Percentiles rank a stretch among this genome's conserved stretches.
Evolutionary conservation across 768 basidiomycete species (phyloP).

Genomic region (Russula sp.): DNA sequence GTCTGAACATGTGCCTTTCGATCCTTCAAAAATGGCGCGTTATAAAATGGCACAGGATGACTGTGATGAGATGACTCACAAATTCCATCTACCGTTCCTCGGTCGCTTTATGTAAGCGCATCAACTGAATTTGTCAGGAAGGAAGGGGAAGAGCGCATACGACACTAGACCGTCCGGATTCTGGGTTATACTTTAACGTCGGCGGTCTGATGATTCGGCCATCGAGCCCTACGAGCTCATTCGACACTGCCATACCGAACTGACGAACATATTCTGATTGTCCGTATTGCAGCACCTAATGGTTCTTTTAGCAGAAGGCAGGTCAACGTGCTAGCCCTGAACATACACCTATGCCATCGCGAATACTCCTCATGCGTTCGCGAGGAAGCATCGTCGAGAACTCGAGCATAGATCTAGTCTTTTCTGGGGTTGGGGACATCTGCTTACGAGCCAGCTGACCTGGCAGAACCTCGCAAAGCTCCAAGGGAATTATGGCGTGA

Average conservation of each 20-base stretch:
- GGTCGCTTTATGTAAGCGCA: constrained; percentile 38
- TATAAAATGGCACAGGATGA: background rate
- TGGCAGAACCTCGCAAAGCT: constrained; percentile 50
- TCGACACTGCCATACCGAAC: constrained; percentile 62
- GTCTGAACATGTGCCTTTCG: constrained; percentile 59
- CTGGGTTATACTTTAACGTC: constrained; percentile 53
- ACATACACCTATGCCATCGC: constrained; percentile 42
- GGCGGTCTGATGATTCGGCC: constrained; percentile 61
- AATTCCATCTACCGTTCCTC: constrained; percentile 68
- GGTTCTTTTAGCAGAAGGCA: background rate
- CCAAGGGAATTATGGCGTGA: constrained; percentile 58
- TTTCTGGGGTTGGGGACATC: constrained; percentile 55
- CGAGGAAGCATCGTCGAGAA: constrained; percentile 59
- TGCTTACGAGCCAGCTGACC: constrained; percentile 71
- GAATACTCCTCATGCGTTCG: constrained; percentile 48
- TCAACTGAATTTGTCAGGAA: background rate
- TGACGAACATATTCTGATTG: constrained; percentile 49
- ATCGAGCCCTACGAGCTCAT: constrained; percentile 45
- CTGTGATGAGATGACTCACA: constrained; percentile 35
- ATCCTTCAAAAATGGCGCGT: constrained; percentile 36
- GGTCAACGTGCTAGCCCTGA: background rate
- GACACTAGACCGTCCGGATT: constrained; percentile 47
- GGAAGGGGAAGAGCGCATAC: constrained; percentile 32
- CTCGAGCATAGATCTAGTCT: constrained; percentile 49
- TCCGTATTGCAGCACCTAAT: constrained; percentile 43